Percentiles rank a stretch among this genome's conserved stretches.
These are phyloP conservation scores for Phytophthora pseudosyringae DNA, from an alignment of 352 stramenopile genomes.

Conservation along the genomic window DNA sequence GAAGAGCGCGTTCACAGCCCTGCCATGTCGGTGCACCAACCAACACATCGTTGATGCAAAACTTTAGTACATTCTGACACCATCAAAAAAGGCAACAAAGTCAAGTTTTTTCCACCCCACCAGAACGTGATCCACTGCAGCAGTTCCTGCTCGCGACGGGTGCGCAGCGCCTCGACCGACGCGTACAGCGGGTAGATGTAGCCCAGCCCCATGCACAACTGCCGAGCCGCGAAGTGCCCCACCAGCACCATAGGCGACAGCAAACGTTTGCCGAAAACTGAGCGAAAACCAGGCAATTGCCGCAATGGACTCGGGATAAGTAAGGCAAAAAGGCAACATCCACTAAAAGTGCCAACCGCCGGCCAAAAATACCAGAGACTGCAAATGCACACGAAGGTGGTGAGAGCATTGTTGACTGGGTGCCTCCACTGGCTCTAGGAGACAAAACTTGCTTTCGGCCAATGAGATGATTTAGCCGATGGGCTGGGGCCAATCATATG, in stretches of 20 bases:
- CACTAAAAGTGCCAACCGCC: background rate
- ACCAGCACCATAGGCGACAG: conserved; percentile 54
- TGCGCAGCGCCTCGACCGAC: conserved; percentile 52
- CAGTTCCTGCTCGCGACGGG: conserved; percentile 55
- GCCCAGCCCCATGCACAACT: conserved; percentile 62
- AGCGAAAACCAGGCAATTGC: background rate
- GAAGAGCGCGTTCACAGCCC: conserved; percentile 68
- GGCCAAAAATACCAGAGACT: conserved; percentile 9
- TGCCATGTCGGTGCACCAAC: conserved; percentile 16
- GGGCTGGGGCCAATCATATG: background rate
- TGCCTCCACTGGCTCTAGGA: conserved; percentile 5
- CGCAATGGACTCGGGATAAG: background rate
- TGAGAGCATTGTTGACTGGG: conserved; percentile 15
- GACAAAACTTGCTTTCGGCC: background rate
- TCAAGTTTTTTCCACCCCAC: conserved; percentile 21
- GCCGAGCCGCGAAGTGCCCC: conserved; percentile 49
- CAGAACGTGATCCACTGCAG: conserved; percentile 74
- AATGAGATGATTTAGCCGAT: conserved; percentile 3
- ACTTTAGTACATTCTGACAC: background rate
- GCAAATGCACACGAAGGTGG: background rate
- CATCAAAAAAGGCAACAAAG: conserved; percentile 1
- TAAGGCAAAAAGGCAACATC: conserved; percentile 12
- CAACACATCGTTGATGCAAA: conserved; percentile 18
- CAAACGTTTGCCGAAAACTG: background rate
- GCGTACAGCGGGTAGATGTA: conserved; percentile 74